Evolutionary conservation across 805 yeast genomes (phyloP).

Genomic region (Wickerhamomyces queroliae): DNA sequence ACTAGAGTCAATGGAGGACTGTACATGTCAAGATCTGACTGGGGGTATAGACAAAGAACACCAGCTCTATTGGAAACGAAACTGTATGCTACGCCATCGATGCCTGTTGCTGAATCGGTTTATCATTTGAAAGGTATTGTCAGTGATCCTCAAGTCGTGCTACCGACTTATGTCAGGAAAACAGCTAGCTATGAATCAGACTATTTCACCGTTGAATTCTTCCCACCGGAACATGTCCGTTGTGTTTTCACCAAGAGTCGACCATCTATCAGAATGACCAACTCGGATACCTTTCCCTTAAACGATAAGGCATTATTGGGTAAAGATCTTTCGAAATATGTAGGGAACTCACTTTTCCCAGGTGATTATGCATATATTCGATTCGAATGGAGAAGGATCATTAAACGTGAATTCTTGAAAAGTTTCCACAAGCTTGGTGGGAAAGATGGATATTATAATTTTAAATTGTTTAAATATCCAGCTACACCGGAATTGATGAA

Average conservation of each 20-base stretch:
- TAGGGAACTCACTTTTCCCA: not conserved
- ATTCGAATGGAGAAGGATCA: not conserved
- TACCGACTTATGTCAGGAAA: not conserved
- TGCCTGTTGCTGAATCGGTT: not conserved
- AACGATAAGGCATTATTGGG: conserved; percentile 10
- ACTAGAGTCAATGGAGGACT: not conserved
- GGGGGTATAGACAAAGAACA: not conserved
- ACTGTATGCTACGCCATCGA: not conserved
- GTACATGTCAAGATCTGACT: not conserved
- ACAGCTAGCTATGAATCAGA: not conserved
- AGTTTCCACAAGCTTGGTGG: not conserved
- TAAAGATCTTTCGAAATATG: not conserved
- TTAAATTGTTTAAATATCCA: not conserved
- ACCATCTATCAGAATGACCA: conserved; percentile 18
- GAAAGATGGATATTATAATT: not conserved
- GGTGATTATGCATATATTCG: not conserved
- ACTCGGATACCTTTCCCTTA: conserved; percentile 8
- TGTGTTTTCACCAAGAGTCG: conserved; percentile 16
- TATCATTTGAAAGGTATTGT: not conserved
- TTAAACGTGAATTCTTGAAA: not conserved
- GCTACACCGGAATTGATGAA: not conserved
- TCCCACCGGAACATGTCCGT: conserved; percentile 17
- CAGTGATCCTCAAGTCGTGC: not conserved
- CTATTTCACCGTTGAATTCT: conserved; percentile 4
- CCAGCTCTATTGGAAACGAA: not conserved